Evolutionary conservation across 495 filamentous ascomycete species (phyloP).

Genomic region (Penicillium pulvis): DNA sequence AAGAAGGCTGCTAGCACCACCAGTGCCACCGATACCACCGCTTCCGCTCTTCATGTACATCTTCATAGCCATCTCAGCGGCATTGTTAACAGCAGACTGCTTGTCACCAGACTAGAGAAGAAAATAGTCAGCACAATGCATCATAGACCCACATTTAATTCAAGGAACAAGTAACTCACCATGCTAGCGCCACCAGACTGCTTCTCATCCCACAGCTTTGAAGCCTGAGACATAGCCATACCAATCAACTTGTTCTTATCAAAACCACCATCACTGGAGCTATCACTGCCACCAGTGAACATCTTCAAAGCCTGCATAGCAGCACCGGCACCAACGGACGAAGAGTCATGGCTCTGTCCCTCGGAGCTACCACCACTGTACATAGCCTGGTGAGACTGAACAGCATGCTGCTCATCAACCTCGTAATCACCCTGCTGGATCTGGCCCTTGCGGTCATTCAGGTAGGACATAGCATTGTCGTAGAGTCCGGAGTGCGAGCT

Average conservation of each 20-base stretch:
- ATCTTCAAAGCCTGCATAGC: conserved; percentile 71
- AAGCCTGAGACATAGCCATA: conserved; percentile 68
- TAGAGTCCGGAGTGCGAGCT: conserved; percentile 48
- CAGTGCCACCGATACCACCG: conserved; percentile 49
- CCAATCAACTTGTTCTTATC: conserved; percentile 65
- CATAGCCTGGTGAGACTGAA: conserved; percentile 57
- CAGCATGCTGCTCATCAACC: conserved; percentile 58
- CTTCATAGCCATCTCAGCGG: conserved; percentile 68
- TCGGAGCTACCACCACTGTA: conserved; percentile 44
- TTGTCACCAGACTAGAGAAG: conserved; percentile 51
- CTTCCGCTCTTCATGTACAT: conserved; percentile 65
- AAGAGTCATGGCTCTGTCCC: conserved; percentile 37
- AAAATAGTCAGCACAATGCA: conserved; percentile 18
- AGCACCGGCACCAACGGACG: conserved; percentile 58
- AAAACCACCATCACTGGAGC: conserved; percentile 31
- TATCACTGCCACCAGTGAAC: conserved; percentile 53
- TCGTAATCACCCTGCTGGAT: conserved; percentile 34
- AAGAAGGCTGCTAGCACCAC: conserved; percentile 53
- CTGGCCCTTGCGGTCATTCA: conserved; percentile 44
- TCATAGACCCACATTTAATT: neutral
- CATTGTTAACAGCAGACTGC: conserved; percentile 60
- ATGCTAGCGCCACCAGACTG: conserved; percentile 44
- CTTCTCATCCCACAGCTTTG: conserved; percentile 66
- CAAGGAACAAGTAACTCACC: conserved; percentile 34
- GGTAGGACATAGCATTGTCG: conserved; percentile 47